Evolutionary conservation across 495 filamentous ascomycete species (phyloP).

Genomic region (Penicillium turbatum): DNA sequence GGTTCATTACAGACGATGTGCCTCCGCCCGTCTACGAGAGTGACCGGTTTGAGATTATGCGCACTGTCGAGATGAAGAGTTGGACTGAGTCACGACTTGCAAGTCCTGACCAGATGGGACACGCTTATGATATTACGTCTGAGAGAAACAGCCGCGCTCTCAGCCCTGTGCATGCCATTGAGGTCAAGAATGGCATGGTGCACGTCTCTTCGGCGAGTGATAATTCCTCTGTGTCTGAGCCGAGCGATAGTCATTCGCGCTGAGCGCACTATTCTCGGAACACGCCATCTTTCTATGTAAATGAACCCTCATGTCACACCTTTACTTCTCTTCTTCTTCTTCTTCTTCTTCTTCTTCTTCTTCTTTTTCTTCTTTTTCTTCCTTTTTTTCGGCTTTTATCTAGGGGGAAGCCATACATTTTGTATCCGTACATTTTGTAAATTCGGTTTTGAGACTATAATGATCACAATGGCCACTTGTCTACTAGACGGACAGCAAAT

Average conservation of each 20-base stretch:
- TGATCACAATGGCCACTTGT: not conserved
- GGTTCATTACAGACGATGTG: not conserved
- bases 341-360: too few species aligned
- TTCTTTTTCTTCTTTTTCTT: too few species aligned
- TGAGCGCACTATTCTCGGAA: not conserved
- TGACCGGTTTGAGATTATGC: constrained; percentile 25
- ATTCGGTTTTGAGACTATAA: not conserved
- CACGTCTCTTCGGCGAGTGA: constrained; percentile 23
- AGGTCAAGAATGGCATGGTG: constrained; percentile 17
- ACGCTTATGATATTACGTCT: constrained; percentile 10
- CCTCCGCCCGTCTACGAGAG: constrained; percentile 16
- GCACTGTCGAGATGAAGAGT: constrained; percentile 36
- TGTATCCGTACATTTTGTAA: not conserved
- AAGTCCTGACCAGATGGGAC: constrained; percentile 12
- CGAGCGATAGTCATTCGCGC: not conserved
- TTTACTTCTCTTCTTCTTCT: too few species aligned
- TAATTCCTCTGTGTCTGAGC: constrained; percentile 12
- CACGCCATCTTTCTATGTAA: not conserved
- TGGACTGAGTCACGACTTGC: constrained; percentile 24
- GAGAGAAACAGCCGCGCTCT: constrained; percentile 14
- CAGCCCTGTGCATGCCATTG: constrained; percentile 15
- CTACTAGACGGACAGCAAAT: too few species aligned
- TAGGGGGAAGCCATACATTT: not conserved
- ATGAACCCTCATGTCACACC: not conserved
- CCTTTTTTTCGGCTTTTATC: too few species aligned